Percentiles rank a stretch among this genome's conserved stretches.
These are phyloP conservation scores for Cephaloascus albidus DNA, from an alignment of 805 yeast species.

Conservation along the genomic window DNA sequence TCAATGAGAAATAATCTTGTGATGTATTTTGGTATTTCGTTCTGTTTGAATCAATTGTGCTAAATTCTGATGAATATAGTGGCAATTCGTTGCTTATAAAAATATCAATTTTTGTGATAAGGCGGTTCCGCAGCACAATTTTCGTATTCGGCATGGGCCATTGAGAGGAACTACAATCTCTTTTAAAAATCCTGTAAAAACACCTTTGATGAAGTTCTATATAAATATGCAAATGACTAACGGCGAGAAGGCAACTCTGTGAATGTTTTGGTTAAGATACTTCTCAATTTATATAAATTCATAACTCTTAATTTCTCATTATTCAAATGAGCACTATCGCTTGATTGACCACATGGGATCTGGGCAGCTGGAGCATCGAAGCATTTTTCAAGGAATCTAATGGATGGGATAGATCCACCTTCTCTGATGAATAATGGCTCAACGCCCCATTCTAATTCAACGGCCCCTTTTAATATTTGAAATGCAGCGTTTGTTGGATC, in stretches of 20 bases:
- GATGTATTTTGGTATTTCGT: no score
- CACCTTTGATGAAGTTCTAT: no score
- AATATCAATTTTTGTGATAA: no score
- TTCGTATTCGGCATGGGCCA: no score
- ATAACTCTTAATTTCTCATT: conserved; percentile 77
- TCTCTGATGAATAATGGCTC: conserved; percentile 86
- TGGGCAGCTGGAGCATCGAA: conserved; percentile 89
- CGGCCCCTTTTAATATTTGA: conserved; percentile 51
- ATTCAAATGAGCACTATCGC: conserved; percentile 89
- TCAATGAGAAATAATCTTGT: no score
- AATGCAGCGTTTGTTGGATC: conserved; percentile 73
- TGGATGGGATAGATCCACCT: conserved; percentile 94
- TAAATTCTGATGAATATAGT: no score
- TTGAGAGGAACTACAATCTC: no score
- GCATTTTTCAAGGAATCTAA: conserved; percentile 72
- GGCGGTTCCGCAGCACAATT: no score
- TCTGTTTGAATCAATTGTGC: no score
- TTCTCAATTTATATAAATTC: conserved; percentile 67
- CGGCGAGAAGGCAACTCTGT: conserved; percentile 25
- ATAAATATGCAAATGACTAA: no score
- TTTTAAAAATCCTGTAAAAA: no score
- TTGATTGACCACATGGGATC: conserved; percentile 91
- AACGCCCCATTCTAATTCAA: conserved; percentile 62
- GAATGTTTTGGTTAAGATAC: conserved; percentile 48
- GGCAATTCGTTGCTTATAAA: no score